Percentiles rank a stretch among this genome's conserved stretches.
Conservation (phyloP, 345 rosid genomes). For the Mangifera indica region DNA sequence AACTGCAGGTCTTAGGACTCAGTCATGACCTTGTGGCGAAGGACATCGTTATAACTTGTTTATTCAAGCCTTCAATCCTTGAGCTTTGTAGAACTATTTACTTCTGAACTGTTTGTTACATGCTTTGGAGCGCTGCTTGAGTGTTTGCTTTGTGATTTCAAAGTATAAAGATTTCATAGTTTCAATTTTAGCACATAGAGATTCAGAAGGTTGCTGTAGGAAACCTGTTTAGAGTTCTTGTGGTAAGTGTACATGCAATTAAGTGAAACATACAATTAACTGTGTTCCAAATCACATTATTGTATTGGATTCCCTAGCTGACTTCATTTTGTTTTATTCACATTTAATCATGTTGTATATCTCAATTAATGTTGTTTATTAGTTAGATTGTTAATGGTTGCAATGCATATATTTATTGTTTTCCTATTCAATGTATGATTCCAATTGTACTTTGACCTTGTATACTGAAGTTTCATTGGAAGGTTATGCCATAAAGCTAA, state of each 20-base stretch:
- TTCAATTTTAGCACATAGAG: slow-evolving; percentile 46
- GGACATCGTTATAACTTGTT: slow-evolving; percentile 27
- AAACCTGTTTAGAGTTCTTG: slow-evolving; percentile 32
- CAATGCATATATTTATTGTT: neutral
- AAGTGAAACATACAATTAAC: slow-evolving; percentile 10
- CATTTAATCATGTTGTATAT: neutral
- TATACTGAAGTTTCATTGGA: neutral
- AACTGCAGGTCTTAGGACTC: slow-evolving; percentile 52
- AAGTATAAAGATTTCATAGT: slow-evolving; percentile 39
- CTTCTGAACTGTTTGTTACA: slow-evolving; percentile 25
- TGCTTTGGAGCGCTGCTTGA: slow-evolving; percentile 39
- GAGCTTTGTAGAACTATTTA: slow-evolving; percentile 27
- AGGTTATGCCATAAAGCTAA: slow-evolving; percentile 1
- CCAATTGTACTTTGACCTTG: neutral
- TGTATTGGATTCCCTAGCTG: neutral
- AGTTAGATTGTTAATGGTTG: neutral
- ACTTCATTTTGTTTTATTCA: slow-evolving; percentile 7
- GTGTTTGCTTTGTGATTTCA: slow-evolving; percentile 30
- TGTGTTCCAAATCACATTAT: neutral
- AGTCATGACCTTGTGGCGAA: slow-evolving; percentile 27
- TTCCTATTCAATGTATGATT: neutral
- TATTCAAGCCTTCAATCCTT: slow-evolving; percentile 34
- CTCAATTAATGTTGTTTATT: neutral
- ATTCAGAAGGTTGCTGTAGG: slow-evolving; percentile 47
- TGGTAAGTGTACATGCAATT: slow-evolving; percentile 48